Base-by-base conservation (phyloP, 768 basidiomycete genomes). In the Asterophora lycoperdoides region DNA sequence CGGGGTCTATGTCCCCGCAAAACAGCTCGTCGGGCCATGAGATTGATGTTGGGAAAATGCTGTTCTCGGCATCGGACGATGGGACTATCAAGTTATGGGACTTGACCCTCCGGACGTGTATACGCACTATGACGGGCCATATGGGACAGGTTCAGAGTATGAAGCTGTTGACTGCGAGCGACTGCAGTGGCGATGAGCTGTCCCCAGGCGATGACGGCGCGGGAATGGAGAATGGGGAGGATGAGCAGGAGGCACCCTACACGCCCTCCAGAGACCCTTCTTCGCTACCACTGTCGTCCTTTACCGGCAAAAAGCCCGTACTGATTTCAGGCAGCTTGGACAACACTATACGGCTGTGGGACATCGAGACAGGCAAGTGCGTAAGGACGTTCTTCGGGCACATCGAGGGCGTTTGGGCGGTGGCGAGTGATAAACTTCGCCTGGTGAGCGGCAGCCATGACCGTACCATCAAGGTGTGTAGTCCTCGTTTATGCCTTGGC, bases 371-470 rank as follows among this genome's bases (percentile, higher is more conserved):
- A 1, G 92, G 86, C 34, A 81, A 84, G 59, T 76, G 83, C 18
- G 70, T 79, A 41, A 75, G 80, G 60, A 97, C 96, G 35, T 77
- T 94, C 53, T 99, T 99, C 64, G 96, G 94, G 1, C 94, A 97
- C 65, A 93, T 98, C 58, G 96, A 99, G 63, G 96, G 96, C 46
- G 93, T 99, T 14, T 99, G 96, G 96, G 85, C 84, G 3, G 88
- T 98, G 26, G 93, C 92, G 18, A 84, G 86, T 56, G 93, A 99
- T 66, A 88, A 92, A 62, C 74, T 98, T 60, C 76, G 95, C 45
- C 72, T 99, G 41, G 93, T 93, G 19, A 93, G 89, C 45, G 94
- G 84, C 6, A 94, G 92, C 60, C 95, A 98, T 62, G 93, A 96
- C 68, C 80, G 92, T 23, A 96, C 93, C n/a, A 88, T 96, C 74